Evolutionary conservation across 1,139 yeast genomes (phyloP).

Genomic region (Dujonia santamariae): DNA sequence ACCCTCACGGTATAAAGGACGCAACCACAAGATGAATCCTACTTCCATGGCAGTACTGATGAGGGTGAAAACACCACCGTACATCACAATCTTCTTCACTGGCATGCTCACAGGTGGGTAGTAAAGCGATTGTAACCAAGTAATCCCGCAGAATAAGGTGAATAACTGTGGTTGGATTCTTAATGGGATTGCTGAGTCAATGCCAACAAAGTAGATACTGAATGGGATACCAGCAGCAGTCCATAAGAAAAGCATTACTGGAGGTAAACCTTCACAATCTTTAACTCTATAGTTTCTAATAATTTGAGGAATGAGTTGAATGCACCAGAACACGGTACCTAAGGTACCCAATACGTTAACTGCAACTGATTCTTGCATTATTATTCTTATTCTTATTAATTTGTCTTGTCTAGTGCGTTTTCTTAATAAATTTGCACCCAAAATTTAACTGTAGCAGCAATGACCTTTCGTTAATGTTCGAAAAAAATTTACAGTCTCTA

Average conservation of each 20-base stretch:
- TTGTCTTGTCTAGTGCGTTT: background rate
- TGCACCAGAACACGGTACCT: constrained; percentile 89
- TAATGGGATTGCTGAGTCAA: constrained; percentile 69
- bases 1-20: constrained; percentile 60
- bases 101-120: constrained; percentile 67
- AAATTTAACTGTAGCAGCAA: no score
- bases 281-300: constrained; percentile 68
- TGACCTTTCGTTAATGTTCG: no score
- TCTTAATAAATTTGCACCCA: no score
- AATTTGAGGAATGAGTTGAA: constrained; percentile 85
- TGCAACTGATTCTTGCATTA: constrained; percentile 28
- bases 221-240: constrained; percentile 81
- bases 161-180: constrained; percentile 87
- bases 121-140: constrained; percentile 72
- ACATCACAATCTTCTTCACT: constrained; percentile 31
- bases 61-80: constrained; percentile 36
- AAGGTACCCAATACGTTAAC: constrained; percentile 82
- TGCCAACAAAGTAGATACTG: constrained; percentile 73
- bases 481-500: no score
- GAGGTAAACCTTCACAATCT: constrained; percentile 82
- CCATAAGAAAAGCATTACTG: constrained; percentile 83
- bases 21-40: constrained; percentile 70
- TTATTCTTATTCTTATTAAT: background rate
- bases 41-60: constrained; percentile 60
- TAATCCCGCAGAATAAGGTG: constrained; percentile 62